Percentiles rank a stretch among this genome's conserved stretches.
These are phyloP conservation scores for Sclerotinia glacialis DNA, from an alignment of 2,329 filamentous ascomycete species.

Conservation along the genomic window DNA sequence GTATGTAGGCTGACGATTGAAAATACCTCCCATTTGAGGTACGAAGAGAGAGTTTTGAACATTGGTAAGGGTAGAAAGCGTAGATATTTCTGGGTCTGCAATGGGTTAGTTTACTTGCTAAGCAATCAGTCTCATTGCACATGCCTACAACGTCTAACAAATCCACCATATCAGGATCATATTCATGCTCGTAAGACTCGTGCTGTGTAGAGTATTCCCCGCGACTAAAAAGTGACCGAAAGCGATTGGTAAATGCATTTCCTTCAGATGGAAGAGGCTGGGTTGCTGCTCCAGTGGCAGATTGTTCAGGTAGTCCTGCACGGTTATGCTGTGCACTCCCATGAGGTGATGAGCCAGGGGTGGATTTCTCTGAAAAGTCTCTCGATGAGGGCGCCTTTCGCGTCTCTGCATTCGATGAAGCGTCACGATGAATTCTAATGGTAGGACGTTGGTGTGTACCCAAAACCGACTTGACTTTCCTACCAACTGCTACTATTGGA, in stretches of 20 bases:
- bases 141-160: conserved; percentile 66
- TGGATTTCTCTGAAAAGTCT: conserved; percentile 22
- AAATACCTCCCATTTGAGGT: conserved; percentile 67
- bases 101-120: conserved; percentile 31
- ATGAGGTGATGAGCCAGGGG: neutral
- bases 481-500: conserved; percentile 31
- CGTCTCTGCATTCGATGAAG: conserved; percentile 22
- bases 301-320: neutral
- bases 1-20: conserved; percentile 60
- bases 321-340: neutral
- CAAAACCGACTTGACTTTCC: conserved; percentile 32
- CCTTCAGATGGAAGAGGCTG: conserved; percentile 19
- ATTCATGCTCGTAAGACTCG: conserved; percentile 44
- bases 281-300: neutral
- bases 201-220: conserved; percentile 20
- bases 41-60: conserved; percentile 87
- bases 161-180: conserved; percentile 61
- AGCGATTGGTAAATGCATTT: conserved; percentile 25
- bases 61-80: conserved; percentile 79
- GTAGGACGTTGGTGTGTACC: conserved; percentile 30
- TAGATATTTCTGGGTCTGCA: conserved; percentile 77
- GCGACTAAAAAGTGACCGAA: conserved; percentile 27
- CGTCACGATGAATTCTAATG: conserved; percentile 31
- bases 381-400: conserved; percentile 7
- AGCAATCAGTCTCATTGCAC: conserved; percentile 32